Conservation (phyloP, 768 basidiomycete genomes). For the Mycena epipterygia region DNA sequence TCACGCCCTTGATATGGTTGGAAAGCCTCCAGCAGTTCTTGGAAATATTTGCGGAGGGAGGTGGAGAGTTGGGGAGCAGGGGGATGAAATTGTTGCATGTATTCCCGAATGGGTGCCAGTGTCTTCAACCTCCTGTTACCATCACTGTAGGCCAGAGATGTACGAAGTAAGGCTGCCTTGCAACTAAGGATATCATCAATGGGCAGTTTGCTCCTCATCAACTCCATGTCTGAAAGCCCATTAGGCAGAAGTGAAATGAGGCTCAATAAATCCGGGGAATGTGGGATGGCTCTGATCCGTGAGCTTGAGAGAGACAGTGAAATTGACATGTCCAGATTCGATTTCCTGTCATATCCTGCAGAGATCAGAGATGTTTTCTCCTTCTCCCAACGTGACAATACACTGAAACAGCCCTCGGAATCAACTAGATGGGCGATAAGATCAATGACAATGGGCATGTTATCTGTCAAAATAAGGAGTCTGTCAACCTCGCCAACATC, state of each 20-base stretch:
- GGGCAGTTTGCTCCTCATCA: background rate
- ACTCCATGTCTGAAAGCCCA: background rate
- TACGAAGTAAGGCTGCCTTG: background rate
- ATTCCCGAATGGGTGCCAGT: background rate
- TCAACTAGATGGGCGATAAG: background rate
- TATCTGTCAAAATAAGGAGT: background rate
- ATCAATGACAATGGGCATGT: background rate
- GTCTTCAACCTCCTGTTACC: background rate
- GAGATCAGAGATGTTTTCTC: background rate
- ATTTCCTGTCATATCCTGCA: background rate
- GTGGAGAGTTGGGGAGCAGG: background rate
- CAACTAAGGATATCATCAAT: background rate
- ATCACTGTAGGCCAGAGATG: background rate
- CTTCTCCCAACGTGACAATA: background rate
- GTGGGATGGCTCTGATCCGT: background rate
- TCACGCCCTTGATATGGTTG: background rate
- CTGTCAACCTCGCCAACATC: background rate
- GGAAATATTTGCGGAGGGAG: background rate
- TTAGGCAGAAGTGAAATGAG: background rate
- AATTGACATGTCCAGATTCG: slow-evolving; percentile 10
- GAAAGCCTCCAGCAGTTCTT: background rate
- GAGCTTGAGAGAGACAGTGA: background rate
- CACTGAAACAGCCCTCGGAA: background rate
- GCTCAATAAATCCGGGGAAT: background rate
- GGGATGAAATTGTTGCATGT: background rate